Conservation (phyloP, 305 asterid species). For the Fraxinus platypoda region DNA sequence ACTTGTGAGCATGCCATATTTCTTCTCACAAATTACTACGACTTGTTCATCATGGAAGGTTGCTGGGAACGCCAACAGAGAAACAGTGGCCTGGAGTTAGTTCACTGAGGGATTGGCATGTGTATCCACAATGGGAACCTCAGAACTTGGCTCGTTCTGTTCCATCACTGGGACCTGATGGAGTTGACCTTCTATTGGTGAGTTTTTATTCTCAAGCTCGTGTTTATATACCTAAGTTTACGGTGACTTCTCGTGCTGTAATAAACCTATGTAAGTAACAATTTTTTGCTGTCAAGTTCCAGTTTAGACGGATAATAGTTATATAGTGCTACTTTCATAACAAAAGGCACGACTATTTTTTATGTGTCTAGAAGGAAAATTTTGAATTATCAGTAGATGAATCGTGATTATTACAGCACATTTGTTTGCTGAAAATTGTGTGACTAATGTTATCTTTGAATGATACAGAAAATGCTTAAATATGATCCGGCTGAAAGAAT, state of each 20-base stretch:
- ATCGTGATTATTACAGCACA: not conserved
- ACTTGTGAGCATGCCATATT: not conserved
- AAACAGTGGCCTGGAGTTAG: constrained; percentile 88
- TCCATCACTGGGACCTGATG: constrained; percentile 75
- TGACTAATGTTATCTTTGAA: constrained; percentile 2
- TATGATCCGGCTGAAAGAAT: constrained; percentile 88
- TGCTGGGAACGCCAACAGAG: constrained; percentile 91
- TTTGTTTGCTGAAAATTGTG: not conserved
- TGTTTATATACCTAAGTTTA: not conserved
- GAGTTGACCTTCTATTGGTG: constrained; percentile 79
- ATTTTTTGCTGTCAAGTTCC: not conserved
- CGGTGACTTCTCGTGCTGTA: not conserved
- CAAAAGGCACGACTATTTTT: not conserved
- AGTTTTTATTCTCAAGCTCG: constrained; percentile 13
- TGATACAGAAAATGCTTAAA: constrained; percentile 75
- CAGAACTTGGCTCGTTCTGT: constrained; percentile 80
- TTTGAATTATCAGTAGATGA: not conserved
- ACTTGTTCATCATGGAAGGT: constrained; percentile 33
- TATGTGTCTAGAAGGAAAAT: not conserved
- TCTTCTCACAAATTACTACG: not conserved
- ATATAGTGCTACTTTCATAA: not conserved
- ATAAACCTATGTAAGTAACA: not conserved
- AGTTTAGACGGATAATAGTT: not conserved
- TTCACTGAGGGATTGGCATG: constrained; percentile 86
- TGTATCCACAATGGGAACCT: constrained; percentile 88